Evolutionary conservation across 2,329 filamentous ascomycete species (phyloP).

Genomic region (Dothiorella sarmentorum): DNA sequence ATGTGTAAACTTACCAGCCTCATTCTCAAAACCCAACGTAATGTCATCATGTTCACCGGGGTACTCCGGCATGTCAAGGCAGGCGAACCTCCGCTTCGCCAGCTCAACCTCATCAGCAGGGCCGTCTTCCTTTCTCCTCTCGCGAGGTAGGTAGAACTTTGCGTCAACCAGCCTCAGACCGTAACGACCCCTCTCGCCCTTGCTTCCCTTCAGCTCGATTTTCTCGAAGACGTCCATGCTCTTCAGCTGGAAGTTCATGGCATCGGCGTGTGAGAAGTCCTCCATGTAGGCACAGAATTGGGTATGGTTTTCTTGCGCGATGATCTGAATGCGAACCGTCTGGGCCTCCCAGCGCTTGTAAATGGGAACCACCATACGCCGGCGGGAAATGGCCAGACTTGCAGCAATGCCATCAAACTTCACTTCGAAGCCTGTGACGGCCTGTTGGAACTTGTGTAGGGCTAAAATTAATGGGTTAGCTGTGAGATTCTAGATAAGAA

Average conservation of each 20-base stretch:
- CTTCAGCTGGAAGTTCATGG: constrained; percentile 85
- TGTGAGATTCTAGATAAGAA: too few species aligned
- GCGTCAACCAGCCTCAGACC: constrained; percentile 76
- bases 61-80: constrained; percentile 82
- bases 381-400: constrained; percentile 76
- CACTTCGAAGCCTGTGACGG: constrained; percentile 76
- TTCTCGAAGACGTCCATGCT: constrained; percentile 78
- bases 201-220: constrained; percentile 36
- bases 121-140: constrained; percentile 51
- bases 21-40: constrained; percentile 75
- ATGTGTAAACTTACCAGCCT: constrained; percentile 59
- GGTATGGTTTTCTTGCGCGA: constrained; percentile 69
- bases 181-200: constrained; percentile 24
- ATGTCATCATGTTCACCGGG: constrained; percentile 93
- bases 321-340: constrained; percentile 75
- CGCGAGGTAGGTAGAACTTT: constrained; percentile 78
- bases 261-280: constrained; percentile 79
- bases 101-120: constrained; percentile 46
- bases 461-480: constrained; percentile 35
- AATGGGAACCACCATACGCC: constrained; percentile 85
- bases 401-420: constrained; percentile 54
- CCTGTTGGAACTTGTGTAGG: constrained; percentile 73
- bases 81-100: constrained; percentile 71
- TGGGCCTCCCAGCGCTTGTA: constrained; percentile 91
- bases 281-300: constrained; percentile 86